Conservation (phyloP, 2,329 filamentous ascomycete species). For the Macrophomina pseudophaseolina region DNA sequence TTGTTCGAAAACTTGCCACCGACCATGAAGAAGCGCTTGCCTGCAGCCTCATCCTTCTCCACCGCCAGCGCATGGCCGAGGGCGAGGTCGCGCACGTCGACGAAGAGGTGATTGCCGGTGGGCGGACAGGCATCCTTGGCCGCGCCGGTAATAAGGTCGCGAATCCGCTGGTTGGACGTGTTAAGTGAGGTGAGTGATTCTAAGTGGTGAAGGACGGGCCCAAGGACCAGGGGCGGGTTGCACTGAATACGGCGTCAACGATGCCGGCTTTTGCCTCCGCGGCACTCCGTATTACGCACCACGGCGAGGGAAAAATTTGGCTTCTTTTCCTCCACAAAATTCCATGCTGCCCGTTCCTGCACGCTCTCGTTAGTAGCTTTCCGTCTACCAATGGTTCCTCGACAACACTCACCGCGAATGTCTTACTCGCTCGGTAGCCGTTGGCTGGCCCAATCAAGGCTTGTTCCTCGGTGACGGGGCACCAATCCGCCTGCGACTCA, state of each 20-base stretch:
- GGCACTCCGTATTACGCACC: constrained; percentile 30
- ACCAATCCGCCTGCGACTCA: constrained; percentile 54
- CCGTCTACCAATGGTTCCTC: too few species aligned
- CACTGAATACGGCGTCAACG: too few species aligned
- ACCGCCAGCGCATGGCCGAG: constrained; percentile 50
- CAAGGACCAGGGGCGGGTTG: constrained; percentile 48
- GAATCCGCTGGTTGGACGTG: neutral
- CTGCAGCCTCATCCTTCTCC: constrained; percentile 56
- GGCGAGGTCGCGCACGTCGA: neutral
- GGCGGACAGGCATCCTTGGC: neutral
- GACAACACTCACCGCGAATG: constrained; percentile 51
- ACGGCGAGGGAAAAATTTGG: constrained; percentile 49
- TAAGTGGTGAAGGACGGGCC: constrained; percentile 55
- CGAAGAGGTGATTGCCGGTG: neutral
- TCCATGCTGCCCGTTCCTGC: constrained; percentile 49
- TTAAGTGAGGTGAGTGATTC: neutral
- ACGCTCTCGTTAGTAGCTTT: too few species aligned
- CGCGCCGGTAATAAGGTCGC: neutral
- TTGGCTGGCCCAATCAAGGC: constrained; percentile 38
- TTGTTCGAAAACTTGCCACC: constrained; percentile 48
- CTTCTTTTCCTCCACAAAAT: constrained; percentile 49
- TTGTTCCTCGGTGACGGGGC: constrained; percentile 51
- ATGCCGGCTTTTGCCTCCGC: too few species aligned
- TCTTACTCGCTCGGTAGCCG: constrained; percentile 53
- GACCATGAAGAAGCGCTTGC: constrained; percentile 64